phyloP scores from a whole-genome alignment of 805 yeast species.

The Kluyveromyces lactis region DNA sequence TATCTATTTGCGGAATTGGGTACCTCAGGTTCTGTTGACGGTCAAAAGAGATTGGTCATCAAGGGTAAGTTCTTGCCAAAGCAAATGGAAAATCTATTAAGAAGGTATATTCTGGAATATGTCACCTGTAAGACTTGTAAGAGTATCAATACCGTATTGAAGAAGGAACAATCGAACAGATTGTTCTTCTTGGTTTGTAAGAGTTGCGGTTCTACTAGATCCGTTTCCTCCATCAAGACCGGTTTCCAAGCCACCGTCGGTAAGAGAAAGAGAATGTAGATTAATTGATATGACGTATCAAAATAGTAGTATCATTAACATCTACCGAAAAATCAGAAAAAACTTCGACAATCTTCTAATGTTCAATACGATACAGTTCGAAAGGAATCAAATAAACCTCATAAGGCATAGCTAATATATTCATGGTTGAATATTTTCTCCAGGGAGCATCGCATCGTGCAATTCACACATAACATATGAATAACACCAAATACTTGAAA shows the following conservation, averaged over 20 bases:
- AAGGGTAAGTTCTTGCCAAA: slow-evolving; percentile 98
- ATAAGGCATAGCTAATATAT: too few species aligned
- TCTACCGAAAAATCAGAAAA: too few species aligned
- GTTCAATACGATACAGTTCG: too few species aligned
- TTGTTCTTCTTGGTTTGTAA: slow-evolving; percentile 96
- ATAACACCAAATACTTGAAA: too few species aligned
- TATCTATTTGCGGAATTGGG: slow-evolving; percentile 97
- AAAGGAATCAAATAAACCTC: too few species aligned
- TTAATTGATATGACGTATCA: background rate
- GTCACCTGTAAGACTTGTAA: slow-evolving; percentile 99
- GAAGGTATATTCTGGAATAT: slow-evolving; percentile 94
- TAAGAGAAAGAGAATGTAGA: slow-evolving; percentile 62
- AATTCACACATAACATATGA: too few species aligned
- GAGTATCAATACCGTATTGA: slow-evolving; percentile 91
- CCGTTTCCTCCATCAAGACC: slow-evolving; percentile 94
- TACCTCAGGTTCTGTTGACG: slow-evolving; percentile 98
- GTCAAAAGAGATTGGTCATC: slow-evolving; percentile 91
- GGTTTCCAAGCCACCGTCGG: slow-evolving; percentile 99
- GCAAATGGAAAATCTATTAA: slow-evolving; percentile 91
- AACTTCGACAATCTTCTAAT: too few species aligned
- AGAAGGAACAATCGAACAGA: slow-evolving; percentile 93
- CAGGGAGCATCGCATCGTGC: too few species aligned
- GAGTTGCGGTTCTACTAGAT: slow-evolving; percentile 95
- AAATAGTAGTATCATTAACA: too few species aligned
- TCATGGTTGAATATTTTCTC: too few species aligned